These are phyloP conservation scores for Coemansia reversa DNA, from an alignment of 192 early-diverging fungal genomes.

Conservation along the genomic window DNA sequence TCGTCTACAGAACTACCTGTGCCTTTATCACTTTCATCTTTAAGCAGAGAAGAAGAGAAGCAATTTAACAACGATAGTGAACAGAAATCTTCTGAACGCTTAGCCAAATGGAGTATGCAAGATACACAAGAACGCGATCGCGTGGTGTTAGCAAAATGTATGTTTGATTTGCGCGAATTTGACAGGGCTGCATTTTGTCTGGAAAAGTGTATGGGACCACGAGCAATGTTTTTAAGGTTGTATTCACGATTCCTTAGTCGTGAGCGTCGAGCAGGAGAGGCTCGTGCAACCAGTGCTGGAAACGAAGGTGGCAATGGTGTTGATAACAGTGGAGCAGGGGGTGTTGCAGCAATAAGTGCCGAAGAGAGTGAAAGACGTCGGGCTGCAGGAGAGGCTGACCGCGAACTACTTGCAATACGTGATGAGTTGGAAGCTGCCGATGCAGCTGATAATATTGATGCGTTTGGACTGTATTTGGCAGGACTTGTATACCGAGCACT, in stretches of 20 bases:
- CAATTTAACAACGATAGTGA: neutral
- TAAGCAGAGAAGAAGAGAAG: neutral
- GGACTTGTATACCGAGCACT: constrained; percentile 25
- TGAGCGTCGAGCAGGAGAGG: constrained; percentile 21
- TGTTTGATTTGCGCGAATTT: constrained; percentile 73
- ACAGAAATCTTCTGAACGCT: neutral
- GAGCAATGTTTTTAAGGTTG: constrained; percentile 70
- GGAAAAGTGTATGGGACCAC: constrained; percentile 50
- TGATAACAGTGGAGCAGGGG: neutral
- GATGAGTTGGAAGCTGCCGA: constrained; percentile 33
- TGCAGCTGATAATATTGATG: constrained; percentile 20
- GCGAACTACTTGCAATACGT: constrained; percentile 31
- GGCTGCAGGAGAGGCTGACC: constrained; percentile 11
- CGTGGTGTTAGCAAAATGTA: constrained; percentile 65
- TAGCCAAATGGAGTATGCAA: constrained; percentile 10
- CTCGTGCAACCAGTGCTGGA: neutral
- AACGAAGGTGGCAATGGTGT: neutral
- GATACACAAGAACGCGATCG: constrained; percentile 30
- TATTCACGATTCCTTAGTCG: constrained; percentile 76
- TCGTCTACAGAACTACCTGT: neutral
- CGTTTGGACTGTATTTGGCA: constrained; percentile 44
- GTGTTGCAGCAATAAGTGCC: constrained; percentile 5
- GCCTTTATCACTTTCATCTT: neutral
- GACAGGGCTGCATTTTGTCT: constrained; percentile 61
- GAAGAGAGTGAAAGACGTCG: constrained; percentile 12